These are phyloP conservation scores for Phialocephala subalpina DNA, from an alignment of 2,329 filamentous ascomycete genomes.

Conservation along the genomic window DNA sequence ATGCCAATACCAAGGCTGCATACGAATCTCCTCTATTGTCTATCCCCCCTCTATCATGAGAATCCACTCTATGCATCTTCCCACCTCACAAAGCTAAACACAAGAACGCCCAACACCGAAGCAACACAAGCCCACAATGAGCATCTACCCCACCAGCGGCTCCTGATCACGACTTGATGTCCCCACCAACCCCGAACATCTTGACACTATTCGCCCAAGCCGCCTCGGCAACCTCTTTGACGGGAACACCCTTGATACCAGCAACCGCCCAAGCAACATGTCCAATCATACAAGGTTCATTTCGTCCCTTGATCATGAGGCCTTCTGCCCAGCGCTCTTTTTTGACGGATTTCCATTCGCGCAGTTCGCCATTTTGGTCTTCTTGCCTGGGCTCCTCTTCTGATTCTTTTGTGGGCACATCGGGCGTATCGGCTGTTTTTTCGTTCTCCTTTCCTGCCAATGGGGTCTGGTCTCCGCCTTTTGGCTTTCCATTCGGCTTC, in stretches of 20 bases:
- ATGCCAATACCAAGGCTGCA: no score
- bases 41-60: no score
- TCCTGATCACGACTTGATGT: slow-evolving; percentile 36
- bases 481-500: neutral
- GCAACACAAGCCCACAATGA: neutral
- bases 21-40: no score
- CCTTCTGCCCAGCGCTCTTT: slow-evolving; percentile 95
- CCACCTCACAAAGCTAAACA: no score
- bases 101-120: no score
- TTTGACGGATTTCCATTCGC: slow-evolving; percentile 87
- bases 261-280: slow-evolving; percentile 91
- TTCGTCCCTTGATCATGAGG: slow-evolving; percentile 91
- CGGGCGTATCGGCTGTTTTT: neutral
- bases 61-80: no score
- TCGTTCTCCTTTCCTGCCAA: slow-evolving; percentile 9
- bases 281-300: slow-evolving; percentile 89
- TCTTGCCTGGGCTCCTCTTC: slow-evolving; percentile 35
- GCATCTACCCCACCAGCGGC: neutral
- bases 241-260: slow-evolving; percentile 78
- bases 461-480: neutral
- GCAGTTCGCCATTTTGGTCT: slow-evolving; percentile 57
- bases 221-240: slow-evolving; percentile 86
- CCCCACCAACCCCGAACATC: slow-evolving; percentile 80
- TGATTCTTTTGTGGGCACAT: neutral
- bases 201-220: slow-evolving; percentile 83